These are phyloP conservation scores for Fusarium begoniae DNA, from an alignment of 2,329 filamentous ascomycete species.

Conservation along the genomic window DNA sequence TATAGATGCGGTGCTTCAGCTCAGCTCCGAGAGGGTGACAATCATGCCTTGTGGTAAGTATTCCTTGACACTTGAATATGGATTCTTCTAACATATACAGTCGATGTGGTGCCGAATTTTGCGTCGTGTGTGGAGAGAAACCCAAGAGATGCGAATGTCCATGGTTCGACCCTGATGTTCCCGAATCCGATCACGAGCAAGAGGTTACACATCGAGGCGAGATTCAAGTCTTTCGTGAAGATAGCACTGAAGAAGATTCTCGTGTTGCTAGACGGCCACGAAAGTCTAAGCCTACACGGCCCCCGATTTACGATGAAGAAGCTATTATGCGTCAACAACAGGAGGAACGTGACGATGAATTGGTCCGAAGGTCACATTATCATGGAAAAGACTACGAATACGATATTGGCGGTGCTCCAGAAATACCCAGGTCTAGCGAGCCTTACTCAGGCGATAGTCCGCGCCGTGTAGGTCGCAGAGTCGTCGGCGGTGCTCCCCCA, in stretches of 20 bases:
- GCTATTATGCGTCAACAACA: constrained; percentile 56
- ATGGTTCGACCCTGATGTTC: constrained; percentile 74
- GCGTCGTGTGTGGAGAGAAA: constrained; percentile 82
- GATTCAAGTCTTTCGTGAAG: constrained; percentile 35
- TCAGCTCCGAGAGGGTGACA: constrained; percentile 83
- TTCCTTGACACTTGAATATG: background rate
- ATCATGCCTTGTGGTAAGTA: constrained; percentile 86
- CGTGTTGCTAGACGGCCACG: constrained; percentile 34
- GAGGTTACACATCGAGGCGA: constrained; percentile 56
- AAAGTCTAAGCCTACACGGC: constrained; percentile 38
- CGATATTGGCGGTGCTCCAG: constrained; percentile 47
- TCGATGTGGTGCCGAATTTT: constrained; percentile 85
- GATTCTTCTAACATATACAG: constrained; percentile 49
- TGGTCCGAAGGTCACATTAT: constrained; percentile 39
- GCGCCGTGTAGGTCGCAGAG: constrained; percentile 46
- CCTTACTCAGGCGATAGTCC: constrained; percentile 70
- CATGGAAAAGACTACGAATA: constrained; percentile 54
- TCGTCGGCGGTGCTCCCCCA: constrained; percentile 35
- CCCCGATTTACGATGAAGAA: constrained; percentile 57
- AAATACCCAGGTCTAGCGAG: constrained; percentile 59
- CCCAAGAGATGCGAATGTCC: constrained; percentile 88
- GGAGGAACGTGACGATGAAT: constrained; percentile 58
- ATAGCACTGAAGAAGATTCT: constrained; percentile 45
- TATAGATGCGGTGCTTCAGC: constrained; percentile 78
- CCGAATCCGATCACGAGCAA: constrained; percentile 64